Evolutionary conservation across 352 stramenopile genomes (phyloP).

Genomic region (Halophytophthora batemanensis): DNA sequence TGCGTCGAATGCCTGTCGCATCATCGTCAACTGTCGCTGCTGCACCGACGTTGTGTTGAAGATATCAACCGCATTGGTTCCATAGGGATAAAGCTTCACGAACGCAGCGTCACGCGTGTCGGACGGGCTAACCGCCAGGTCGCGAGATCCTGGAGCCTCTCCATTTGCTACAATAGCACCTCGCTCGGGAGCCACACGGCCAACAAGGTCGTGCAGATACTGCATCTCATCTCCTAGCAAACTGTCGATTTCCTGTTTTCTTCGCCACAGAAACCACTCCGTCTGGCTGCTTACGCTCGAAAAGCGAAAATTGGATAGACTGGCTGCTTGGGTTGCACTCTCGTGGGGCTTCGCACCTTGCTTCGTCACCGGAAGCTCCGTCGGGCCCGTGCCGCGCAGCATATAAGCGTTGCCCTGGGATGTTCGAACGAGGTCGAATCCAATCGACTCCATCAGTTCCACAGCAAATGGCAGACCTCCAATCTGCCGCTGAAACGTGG

Average conservation of each 20-base stretch:
- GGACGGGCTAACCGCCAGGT: not conserved
- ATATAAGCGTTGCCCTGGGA: slow-evolving; percentile 45
- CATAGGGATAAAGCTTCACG: slow-evolving; percentile 62
- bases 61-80: slow-evolving; percentile 43
- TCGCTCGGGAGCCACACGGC: not conserved
- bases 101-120: slow-evolving; percentile 7
- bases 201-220: slow-evolving; percentile 43
- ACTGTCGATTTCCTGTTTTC: slow-evolving; percentile 65
- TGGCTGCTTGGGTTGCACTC: slow-evolving; percentile 14
- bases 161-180: not conserved
- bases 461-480: slow-evolving; percentile 42
- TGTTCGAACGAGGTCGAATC: slow-evolving; percentile 42
- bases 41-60: slow-evolving; percentile 51
- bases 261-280: slow-evolving; percentile 78
- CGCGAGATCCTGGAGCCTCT: not conserved
- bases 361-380: not conserved
- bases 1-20: slow-evolving; percentile 29
- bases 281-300: slow-evolving; percentile 56
- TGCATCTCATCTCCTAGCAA: slow-evolving; percentile 61
- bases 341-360: not conserved
- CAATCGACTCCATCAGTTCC: slow-evolving; percentile 65
- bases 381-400: slow-evolving; percentile 41
- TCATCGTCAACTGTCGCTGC: slow-evolving; percentile 46
- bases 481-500: slow-evolving; percentile 56
- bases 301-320: slow-evolving; percentile 60